Conservation (phyloP, 805 yeast genomes). For the Hanseniaspora clermontiae region DNA sequence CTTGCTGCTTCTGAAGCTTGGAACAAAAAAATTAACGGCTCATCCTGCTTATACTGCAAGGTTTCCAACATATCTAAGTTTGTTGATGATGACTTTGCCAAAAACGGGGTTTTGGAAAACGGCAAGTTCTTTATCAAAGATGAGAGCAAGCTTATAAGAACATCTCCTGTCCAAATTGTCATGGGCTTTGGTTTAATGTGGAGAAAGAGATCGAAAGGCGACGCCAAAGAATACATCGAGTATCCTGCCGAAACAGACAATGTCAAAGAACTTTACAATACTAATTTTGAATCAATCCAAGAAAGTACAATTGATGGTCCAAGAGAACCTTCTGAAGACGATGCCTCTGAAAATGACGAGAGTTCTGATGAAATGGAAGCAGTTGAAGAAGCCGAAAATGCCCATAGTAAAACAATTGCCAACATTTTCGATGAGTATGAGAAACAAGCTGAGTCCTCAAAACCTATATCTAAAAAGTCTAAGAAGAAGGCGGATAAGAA, state of each 20-base stretch:
- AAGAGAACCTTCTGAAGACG: constrained; percentile 6
- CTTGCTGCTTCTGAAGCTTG: constrained; percentile 75
- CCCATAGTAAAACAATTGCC: constrained; percentile 2
- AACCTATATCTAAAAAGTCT: not conserved
- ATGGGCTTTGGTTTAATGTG: constrained; percentile 84
- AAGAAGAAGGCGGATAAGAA: constrained; percentile 27
- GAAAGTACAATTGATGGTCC: not conserved
- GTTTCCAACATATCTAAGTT: constrained; percentile 58
- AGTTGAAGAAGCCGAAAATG: not conserved
- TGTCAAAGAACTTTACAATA: constrained; percentile 1
- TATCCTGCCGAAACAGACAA: not conserved
- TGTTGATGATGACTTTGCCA: constrained; percentile 39
- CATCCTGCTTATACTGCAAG: constrained; percentile 69
- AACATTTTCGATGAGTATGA: constrained; percentile 12
- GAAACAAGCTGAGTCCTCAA: constrained; percentile 9
- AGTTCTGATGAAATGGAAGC: constrained; percentile 8
- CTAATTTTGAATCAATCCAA: not conserved
- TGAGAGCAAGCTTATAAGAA: constrained; percentile 39
- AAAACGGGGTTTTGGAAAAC: constrained; percentile 38
- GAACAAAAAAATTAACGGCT: constrained; percentile 48
- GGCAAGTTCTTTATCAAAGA: constrained; percentile 49
- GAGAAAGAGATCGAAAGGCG: constrained; percentile 40
- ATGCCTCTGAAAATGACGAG: not conserved
- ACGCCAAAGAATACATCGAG: constrained; percentile 14
- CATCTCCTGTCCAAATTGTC: constrained; percentile 72